Percentiles rank a stretch among this genome's conserved stretches.
These are phyloP conservation scores for Leptographium procerum DNA, from an alignment of 2,329 filamentous ascomycete genomes.

Conservation along the genomic window DNA sequence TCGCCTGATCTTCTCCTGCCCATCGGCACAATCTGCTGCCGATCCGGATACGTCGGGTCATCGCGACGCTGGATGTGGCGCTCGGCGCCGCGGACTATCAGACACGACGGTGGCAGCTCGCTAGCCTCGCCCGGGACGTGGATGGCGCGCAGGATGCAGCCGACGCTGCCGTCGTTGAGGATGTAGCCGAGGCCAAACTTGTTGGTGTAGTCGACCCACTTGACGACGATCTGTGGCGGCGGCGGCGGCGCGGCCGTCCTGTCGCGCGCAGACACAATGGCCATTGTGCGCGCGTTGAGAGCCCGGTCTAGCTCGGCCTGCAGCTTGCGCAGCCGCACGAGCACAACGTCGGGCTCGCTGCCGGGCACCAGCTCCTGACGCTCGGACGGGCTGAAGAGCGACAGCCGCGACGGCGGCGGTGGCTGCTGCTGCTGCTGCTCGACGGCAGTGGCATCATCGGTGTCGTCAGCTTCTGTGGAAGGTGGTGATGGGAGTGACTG, in stretches of 20 bases:
- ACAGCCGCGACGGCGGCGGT: constrained; percentile 22
- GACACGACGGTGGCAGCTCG: constrained; percentile 55
- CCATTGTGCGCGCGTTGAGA: constrained; percentile 51
- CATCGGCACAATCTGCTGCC: constrained; percentile 53
- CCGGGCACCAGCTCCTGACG: constrained; percentile 36
- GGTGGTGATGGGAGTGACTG: neutral
- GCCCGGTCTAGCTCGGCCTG: constrained; percentile 51
- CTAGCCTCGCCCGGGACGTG: constrained; percentile 33
- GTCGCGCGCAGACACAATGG: constrained; percentile 41
- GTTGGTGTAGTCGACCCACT: constrained; percentile 85
- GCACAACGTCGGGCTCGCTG: constrained; percentile 45
- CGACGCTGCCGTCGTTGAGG: constrained; percentile 69
- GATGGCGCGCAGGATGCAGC: constrained; percentile 53
- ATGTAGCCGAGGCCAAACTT: constrained; percentile 80
- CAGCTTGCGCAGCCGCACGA: constrained; percentile 43
- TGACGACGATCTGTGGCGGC: constrained; percentile 54
- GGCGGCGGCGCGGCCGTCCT: constrained; percentile 45
- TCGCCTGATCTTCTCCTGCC: too few species aligned
- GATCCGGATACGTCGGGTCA: constrained; percentile 42
- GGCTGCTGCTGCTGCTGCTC: neutral
- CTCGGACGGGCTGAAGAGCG: constrained; percentile 46
- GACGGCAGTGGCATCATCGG: neutral
- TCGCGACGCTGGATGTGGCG: constrained; percentile 53
- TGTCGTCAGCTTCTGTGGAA: neutral
- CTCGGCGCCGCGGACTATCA: constrained; percentile 61